Conservation (phyloP, 495 filamentous ascomycete species). For the Umbilicaria muhlenbergii region DNA sequence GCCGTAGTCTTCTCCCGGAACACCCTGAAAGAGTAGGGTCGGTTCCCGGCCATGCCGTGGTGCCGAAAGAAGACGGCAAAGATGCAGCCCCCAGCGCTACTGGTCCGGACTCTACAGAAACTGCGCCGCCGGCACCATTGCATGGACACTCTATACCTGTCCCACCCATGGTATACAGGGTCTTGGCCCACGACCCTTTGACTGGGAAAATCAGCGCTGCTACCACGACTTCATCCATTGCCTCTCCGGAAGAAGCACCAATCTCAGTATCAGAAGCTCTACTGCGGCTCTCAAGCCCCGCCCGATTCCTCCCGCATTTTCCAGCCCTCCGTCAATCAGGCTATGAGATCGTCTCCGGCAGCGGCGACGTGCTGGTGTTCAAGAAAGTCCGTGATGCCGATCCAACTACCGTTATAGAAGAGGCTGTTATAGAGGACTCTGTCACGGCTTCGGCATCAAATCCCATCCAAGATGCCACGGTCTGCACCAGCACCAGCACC, state of each 20-base stretch:
- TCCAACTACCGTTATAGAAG: slow-evolving; percentile 5
- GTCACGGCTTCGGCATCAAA: slow-evolving; percentile 20
- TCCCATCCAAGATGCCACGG: slow-evolving; percentile 38
- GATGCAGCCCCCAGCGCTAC: too few relatives aligned
- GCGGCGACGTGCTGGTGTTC: slow-evolving; percentile 57
- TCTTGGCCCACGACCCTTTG: slow-evolving; percentile 58
- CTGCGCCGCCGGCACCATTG: too few relatives aligned
- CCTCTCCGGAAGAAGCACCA: slow-evolving; percentile 17
- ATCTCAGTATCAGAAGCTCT: slow-evolving; percentile 46
- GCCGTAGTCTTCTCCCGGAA: too few relatives aligned
- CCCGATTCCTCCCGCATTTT: slow-evolving; percentile 59
- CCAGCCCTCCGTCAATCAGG: slow-evolving; percentile 46
- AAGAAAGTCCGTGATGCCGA: slow-evolving; percentile 33
- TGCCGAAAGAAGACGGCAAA: too few relatives aligned
- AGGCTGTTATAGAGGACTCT: slow-evolving; percentile 2
- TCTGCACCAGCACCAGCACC: slow-evolving; percentile 20
- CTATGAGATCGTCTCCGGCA: slow-evolving; percentile 58
- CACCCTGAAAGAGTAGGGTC: too few relatives aligned
- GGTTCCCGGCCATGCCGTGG: too few relatives aligned
- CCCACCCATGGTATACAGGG: slow-evolving; percentile 43
- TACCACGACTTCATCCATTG: slow-evolving; percentile 43
- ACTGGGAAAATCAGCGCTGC: slow-evolving; percentile 42
- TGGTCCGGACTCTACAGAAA: too few relatives aligned
- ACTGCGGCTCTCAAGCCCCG: slow-evolving; percentile 48
- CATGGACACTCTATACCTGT: not conserved